Percentiles rank a stretch among this genome's conserved stretches.
phyloP scores from a whole-genome alignment of 106 monocot genomes.

The Platanthera zijinensis region DNA sequence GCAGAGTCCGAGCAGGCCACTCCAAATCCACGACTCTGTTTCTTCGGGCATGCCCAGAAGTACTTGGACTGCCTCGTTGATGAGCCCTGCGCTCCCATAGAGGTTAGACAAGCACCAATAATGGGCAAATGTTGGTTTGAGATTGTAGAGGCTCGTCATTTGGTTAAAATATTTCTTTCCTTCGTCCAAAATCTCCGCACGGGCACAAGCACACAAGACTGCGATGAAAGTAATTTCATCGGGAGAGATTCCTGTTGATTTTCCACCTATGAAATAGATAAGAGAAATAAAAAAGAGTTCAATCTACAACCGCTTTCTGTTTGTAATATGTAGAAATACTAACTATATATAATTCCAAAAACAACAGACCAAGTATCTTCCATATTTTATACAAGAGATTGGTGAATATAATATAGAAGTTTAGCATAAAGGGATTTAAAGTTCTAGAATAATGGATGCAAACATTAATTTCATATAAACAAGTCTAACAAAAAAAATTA shows the following conservation, averaged over 20 bases:
- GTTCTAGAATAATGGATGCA: no score
- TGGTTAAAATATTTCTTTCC: conserved; percentile 33
- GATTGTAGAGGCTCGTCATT: conserved; percentile 27
- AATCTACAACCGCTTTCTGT: neutral
- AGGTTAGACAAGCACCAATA: conserved; percentile 55
- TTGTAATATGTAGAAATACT: neutral
- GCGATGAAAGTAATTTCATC: conserved; percentile 40
- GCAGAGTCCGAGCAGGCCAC: conserved; percentile 35
- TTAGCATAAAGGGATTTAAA: no score
- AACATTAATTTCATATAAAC: no score
- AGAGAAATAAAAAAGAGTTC: neutral
- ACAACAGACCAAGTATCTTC: neutral
- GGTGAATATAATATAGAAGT: no score
- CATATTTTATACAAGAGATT: no score
- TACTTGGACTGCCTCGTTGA: conserved; percentile 35
- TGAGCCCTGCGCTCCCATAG: conserved; percentile 21
- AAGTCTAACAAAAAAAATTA: no score
- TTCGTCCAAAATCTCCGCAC: conserved; percentile 22
- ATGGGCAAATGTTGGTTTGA: conserved; percentile 41
- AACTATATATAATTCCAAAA: neutral
- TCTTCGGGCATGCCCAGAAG: conserved; percentile 27
- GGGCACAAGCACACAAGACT: conserved; percentile 39
- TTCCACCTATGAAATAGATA: conserved; percentile 4
- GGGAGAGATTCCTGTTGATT: conserved; percentile 14
- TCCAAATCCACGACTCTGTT: conserved; percentile 23